Percentiles rank a stretch among this genome's conserved stretches.
Conservation (phyloP, 2,329 filamentous ascomycete genomes). For the Hypoxylon sp. region DNA sequence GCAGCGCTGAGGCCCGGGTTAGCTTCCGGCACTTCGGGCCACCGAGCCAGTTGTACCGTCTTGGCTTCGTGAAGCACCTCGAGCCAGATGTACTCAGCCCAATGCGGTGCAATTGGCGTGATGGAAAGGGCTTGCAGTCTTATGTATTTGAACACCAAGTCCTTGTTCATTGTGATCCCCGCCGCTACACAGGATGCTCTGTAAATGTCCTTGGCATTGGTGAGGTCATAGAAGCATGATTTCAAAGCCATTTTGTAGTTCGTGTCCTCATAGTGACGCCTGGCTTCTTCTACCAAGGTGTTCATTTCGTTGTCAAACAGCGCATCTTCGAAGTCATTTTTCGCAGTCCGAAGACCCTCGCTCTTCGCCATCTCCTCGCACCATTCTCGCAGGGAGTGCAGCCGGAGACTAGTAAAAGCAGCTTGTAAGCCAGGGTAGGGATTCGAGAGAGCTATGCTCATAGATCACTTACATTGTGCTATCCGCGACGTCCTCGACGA, state of each 20-base stretch:
- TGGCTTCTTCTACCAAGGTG: conserved; percentile 80
- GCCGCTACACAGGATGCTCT: conserved; percentile 83
- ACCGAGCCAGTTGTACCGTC: conserved; percentile 83
- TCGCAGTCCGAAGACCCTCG: conserved; percentile 80
- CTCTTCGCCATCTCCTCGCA: conserved; percentile 86
- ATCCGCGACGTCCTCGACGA: conserved; percentile 95
- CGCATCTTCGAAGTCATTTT: conserved; percentile 82
- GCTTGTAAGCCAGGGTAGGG: conserved; percentile 4
- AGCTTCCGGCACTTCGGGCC: conserved; percentile 75
- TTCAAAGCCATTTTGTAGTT: conserved; percentile 91
- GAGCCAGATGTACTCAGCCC: conserved; percentile 93
- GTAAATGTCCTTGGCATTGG: conserved; percentile 89
- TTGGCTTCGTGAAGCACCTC: conserved; percentile 84
- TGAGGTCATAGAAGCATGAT: conserved; percentile 89
- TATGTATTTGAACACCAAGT: conserved; percentile 82
- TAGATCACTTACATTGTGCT: conserved; percentile 68
- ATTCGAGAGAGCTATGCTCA: no score
- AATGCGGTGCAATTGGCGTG: conserved; percentile 89
- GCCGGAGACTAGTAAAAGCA: conserved; percentile 64
- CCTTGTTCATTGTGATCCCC: conserved; percentile 87
- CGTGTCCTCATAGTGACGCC: conserved; percentile 81
- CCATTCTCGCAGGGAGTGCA: conserved; percentile 88
- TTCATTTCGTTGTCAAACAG: conserved; percentile 97
- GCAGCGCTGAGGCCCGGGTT: conserved; percentile 79
- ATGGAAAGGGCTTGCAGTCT: conserved; percentile 88